A percentile compares a stretch with the other conserved stretches of the same genome.
Evolutionary conservation across 345 rosid genomes (phyloP).

Genomic region (Lenwebbia sp.): DNA sequence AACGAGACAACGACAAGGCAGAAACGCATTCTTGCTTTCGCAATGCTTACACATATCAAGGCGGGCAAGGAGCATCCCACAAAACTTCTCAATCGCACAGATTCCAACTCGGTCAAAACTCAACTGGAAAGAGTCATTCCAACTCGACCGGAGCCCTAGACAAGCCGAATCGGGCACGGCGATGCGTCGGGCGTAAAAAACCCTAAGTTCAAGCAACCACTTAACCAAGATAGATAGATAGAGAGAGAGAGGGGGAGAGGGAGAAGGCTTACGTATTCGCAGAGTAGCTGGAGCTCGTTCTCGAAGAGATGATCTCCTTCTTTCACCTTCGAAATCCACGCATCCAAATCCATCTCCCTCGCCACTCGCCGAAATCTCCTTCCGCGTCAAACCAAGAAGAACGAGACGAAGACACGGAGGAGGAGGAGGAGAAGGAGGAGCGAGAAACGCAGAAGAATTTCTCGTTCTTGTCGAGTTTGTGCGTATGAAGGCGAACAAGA

Average conservation of each 20-base stretch:
- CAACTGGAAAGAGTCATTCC: not conserved
- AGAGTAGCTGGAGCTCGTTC: constrained; percentile 96
- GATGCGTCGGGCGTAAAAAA: not conserved
- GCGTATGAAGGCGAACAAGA: not conserved
- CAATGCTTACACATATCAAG: not conserved
- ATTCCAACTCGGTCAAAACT: not conserved
- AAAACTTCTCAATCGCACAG: not conserved
- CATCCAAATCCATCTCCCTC: constrained; percentile 86
- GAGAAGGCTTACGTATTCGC: constrained; percentile 65
- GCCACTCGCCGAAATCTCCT: not conserved
- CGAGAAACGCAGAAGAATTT: not conserved
- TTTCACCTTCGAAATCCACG: constrained; percentile 94
- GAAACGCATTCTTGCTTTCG: not conserved
- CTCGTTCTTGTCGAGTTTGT: not conserved
- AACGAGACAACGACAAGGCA: not conserved
- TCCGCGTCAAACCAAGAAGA: not conserved
- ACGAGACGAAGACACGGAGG: not conserved
- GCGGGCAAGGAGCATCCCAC: not conserved
- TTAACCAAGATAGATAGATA: not conserved
- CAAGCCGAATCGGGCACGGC: not conserved
- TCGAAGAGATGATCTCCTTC: constrained; percentile 91
- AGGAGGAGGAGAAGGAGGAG: not conserved
- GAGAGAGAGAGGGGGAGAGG: not conserved
- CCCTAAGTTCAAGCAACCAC: not conserved
- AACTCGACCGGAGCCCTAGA: not conserved